These are phyloP conservation scores for Leonotis leonurus DNA, from an alignment of 257 asterid species.

Conservation along the genomic window DNA sequence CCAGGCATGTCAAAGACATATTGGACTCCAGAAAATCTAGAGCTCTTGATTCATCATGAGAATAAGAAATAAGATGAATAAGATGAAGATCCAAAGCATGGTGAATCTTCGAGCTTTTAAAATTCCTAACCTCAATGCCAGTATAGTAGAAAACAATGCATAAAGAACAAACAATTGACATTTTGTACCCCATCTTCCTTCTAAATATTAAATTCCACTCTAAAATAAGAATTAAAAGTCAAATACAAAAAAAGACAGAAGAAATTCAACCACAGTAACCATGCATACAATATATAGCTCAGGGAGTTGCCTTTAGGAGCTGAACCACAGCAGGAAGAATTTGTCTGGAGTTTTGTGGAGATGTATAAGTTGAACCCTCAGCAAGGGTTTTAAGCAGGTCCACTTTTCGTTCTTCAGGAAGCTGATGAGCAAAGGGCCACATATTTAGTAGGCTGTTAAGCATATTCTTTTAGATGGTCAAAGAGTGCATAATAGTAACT, in stretches of 20 bases:
- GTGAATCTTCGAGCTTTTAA: not conserved
- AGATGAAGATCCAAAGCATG: not conserved
- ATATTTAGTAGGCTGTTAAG: too few relatives aligned
- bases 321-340: constrained; percentile 75
- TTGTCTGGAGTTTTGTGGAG: constrained; percentile 81
- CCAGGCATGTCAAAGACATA: not conserved
- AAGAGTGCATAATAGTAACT: not conserved
- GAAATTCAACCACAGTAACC: constrained; percentile 5
- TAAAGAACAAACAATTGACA: not conserved
- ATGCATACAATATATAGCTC: not conserved
- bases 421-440: constrained; percentile 52
- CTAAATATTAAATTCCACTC: not conserved
- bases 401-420: constrained; percentile 81
- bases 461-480: not conserved
- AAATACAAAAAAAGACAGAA: not conserved
- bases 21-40: constrained; percentile 2
- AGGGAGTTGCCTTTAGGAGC: constrained; percentile 63
- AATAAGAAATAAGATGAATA: not conserved
- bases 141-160: not conserved
- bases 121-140: not conserved
- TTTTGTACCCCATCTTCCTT: not conserved
- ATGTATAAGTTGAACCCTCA: constrained; percentile 80
- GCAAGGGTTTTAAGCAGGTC: constrained; percentile 95
- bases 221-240: not conserved
- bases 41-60: constrained; percentile 9